Evolutionary conservation across 768 basidiomycete species (phyloP).

Genomic region (Jaapia argillacea): DNA sequence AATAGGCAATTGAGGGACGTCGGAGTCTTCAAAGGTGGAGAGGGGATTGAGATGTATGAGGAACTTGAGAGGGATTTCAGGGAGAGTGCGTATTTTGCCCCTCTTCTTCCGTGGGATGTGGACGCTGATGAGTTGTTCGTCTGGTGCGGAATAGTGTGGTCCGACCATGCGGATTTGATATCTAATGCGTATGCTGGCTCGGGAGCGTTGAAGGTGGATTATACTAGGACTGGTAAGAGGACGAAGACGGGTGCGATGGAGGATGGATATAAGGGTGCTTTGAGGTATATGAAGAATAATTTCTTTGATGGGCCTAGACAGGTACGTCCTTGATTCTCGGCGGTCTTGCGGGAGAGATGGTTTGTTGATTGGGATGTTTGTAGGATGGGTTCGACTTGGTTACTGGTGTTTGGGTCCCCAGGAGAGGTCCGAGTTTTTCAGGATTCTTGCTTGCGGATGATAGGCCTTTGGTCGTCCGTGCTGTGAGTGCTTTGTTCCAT

Average conservation of each 20-base stretch:
- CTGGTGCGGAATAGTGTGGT: constrained; percentile 84
- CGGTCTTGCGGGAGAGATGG: neutral
- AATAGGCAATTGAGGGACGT: constrained; percentile 65
- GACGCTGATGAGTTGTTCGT: constrained; percentile 5
- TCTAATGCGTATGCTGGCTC: constrained; percentile 90
- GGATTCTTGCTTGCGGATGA: constrained; percentile 67
- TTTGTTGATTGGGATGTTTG: constrained; percentile 3
- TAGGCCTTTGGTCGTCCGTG: constrained; percentile 74
- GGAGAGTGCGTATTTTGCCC: constrained; percentile 55
- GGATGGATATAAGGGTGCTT: constrained; percentile 77
- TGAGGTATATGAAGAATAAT: constrained; percentile 92
- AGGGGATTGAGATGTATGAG: constrained; percentile 74
- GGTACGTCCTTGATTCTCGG: constrained; percentile 26
- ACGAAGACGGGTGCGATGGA: constrained; percentile 72
- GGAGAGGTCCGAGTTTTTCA: constrained; percentile 58
- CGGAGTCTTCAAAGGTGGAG: constrained; percentile 62
- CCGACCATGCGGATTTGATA: constrained; percentile 90
- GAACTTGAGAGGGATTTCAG: constrained; percentile 76
- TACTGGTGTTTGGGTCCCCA: constrained; percentile 86
- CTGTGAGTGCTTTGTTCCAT: constrained; percentile 39
- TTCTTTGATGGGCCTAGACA: constrained; percentile 93
- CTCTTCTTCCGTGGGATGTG: neutral
- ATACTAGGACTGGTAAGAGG: constrained; percentile 87
- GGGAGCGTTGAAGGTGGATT: constrained; percentile 93
- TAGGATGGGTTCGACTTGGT: constrained; percentile 93